These are phyloP conservation scores for Fusarium lyarnte DNA, from an alignment of 2,329 filamentous ascomycete genomes.

Conservation along the genomic window DNA sequence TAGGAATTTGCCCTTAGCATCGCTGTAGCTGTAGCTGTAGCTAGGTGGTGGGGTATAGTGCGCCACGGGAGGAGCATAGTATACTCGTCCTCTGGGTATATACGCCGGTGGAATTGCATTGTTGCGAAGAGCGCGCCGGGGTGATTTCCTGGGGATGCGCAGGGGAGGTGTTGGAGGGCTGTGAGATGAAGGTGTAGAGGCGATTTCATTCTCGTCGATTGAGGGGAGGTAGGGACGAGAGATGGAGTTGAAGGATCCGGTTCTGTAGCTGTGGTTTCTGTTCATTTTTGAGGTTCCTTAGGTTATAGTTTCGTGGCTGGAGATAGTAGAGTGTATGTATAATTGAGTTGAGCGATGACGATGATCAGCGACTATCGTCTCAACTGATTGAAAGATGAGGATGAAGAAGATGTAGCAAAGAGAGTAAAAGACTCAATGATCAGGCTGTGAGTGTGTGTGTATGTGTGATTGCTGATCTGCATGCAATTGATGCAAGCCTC, in stretches of 20 bases:
- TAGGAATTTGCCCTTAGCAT: constrained; percentile 25
- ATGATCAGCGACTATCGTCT: constrained; percentile 9
- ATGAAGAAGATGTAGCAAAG: background rate
- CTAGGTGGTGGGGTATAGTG: constrained; percentile 35
- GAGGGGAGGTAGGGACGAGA: constrained; percentile 48
- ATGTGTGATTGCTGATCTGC: background rate
- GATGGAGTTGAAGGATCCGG: constrained; percentile 32
- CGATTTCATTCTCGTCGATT: constrained; percentile 50
- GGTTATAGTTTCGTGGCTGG: background rate
- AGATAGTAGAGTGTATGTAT: background rate
- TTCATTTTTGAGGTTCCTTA: constrained; percentile 19
- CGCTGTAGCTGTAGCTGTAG: constrained; percentile 35
- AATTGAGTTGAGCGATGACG: background rate
- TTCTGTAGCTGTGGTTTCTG: constrained; percentile 28
- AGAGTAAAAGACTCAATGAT: background rate
- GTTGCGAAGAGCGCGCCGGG: constrained; percentile 26
- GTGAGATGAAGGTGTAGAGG: constrained; percentile 22
- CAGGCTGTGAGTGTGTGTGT: background rate
- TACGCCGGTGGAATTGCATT: constrained; percentile 41
- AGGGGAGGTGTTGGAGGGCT: constrained; percentile 40
- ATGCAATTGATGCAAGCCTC: constrained; percentile 2
- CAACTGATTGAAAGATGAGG: background rate
- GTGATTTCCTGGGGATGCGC: constrained; percentile 45
- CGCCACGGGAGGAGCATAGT: constrained; percentile 15
- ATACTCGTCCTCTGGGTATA: constrained; percentile 26